phyloP scores from a whole-genome alignment of 306 rosid genomes.

The Cotoneaster glaucophyllus region DNA sequence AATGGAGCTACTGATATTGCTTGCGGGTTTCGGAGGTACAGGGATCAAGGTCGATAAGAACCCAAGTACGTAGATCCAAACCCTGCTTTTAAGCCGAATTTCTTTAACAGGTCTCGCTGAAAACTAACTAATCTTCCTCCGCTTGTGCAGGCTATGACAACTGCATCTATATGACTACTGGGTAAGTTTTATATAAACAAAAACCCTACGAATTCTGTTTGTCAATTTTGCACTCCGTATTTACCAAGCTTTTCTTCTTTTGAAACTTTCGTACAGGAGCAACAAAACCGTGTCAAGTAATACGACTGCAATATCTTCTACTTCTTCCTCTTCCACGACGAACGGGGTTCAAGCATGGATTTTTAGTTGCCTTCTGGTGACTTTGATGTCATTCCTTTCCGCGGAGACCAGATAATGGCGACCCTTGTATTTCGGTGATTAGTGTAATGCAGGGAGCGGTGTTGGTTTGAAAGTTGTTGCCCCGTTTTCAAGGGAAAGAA shows the following conservation, averaged over 20 bases:
- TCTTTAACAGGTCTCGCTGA: neutral
- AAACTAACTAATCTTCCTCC: neutral
- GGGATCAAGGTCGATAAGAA: slow-evolving; percentile 80
- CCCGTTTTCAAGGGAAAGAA: slow-evolving; percentile 3
- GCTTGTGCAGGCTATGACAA: slow-evolving; percentile 69
- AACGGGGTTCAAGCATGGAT: slow-evolving; percentile 27
- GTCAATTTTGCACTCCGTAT: neutral
- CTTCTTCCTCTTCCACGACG: slow-evolving; percentile 24
- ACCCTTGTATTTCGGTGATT: neutral
- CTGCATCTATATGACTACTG: slow-evolving; percentile 68
- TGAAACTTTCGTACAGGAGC: slow-evolving; percentile 35
- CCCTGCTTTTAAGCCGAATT: neutral
- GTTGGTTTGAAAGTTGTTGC: slow-evolving; percentile 13
- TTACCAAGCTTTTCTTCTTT: slow-evolving; percentile 22
- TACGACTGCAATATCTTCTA: slow-evolving; percentile 68
- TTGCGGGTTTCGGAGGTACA: slow-evolving; percentile 82
- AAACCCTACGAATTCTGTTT: neutral
- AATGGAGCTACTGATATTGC: slow-evolving; percentile 91
- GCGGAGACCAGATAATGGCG: neutral
- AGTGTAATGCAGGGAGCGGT: neutral
- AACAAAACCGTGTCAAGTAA: slow-evolving; percentile 58
- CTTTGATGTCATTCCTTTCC: slow-evolving; percentile 18
- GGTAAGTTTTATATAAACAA: slow-evolving; percentile 45
- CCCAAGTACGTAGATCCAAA: slow-evolving; percentile 63
- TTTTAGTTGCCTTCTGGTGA: slow-evolving; percentile 29